Conservation (phyloP, 805 yeast genomes). For the Yamadazyma philogaea region DNA sequence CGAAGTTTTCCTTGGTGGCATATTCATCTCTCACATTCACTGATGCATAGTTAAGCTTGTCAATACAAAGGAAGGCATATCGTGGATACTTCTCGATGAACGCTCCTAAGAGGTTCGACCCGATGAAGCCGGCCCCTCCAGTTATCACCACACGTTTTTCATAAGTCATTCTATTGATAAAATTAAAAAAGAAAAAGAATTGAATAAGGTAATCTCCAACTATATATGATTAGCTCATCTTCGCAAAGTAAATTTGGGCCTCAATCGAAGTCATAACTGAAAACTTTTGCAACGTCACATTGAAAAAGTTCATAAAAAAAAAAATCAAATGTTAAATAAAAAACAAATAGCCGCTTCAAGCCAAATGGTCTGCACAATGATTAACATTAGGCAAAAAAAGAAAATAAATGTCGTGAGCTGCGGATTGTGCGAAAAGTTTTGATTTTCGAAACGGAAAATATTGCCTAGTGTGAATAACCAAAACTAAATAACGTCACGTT, state of each 20-base stretch:
- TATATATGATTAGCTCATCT: neutral
- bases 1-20: constrained; percentile 16
- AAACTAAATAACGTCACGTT: neutral
- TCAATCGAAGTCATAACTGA: neutral
- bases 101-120: constrained; percentile 44
- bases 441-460: constrained; percentile 2
- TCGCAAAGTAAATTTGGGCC: too few species aligned
- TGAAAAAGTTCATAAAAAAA: neutral
- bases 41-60: constrained; percentile 47
- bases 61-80: constrained; percentile 42
- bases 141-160: constrained; percentile 37
- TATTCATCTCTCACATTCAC: constrained; percentile 23
- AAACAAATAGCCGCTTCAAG: neutral
- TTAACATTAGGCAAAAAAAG: neutral
- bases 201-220: neutral
- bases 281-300: constrained; percentile 9
- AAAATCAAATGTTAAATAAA: neutral
- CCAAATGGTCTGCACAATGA: neutral
- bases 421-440: constrained; percentile 8
- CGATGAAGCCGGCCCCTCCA: constrained; percentile 60
- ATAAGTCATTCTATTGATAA: neutral
- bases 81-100: constrained; percentile 28
- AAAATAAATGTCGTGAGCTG: constrained; percentile 7
- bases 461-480: neutral
- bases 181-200: neutral